These are phyloP conservation scores for Epithele typhae DNA, from an alignment of 768 basidiomycete genomes.

Conservation along the genomic window DNA sequence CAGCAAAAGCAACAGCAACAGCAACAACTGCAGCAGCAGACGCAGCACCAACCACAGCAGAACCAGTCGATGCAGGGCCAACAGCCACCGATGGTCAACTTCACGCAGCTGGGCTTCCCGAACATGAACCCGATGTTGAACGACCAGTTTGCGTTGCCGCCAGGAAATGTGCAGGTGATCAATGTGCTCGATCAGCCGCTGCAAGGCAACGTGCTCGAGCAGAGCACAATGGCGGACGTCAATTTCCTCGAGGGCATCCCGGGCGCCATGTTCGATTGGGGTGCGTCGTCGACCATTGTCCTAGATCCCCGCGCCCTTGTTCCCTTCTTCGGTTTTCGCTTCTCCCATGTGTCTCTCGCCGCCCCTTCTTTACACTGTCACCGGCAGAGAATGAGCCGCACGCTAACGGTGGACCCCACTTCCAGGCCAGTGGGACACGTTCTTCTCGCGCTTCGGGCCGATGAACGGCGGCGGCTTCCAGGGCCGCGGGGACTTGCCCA, in stretches of 20 bases:
- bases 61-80: constrained; percentile 10
- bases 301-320: background rate
- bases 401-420: constrained; percentile 1
- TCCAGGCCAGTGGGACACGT: constrained; percentile 78
- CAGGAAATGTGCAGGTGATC: constrained; percentile 68
- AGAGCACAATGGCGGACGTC: constrained; percentile 61
- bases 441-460: constrained; percentile 57
- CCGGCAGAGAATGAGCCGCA: no score
- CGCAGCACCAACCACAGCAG: constrained; percentile 1
- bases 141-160: constrained; percentile 27
- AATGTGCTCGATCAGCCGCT: constrained; percentile 66
- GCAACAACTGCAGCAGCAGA: background rate
- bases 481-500: constrained; percentile 9
- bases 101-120: constrained; percentile 42
- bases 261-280: constrained; percentile 85
- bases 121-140: constrained; percentile 83
- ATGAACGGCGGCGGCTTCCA: no score
- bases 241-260: constrained; percentile 77
- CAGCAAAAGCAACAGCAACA: background rate
- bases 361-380: no score
- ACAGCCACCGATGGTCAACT: constrained; percentile 41
- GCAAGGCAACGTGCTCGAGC: constrained; percentile 51
- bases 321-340: no score
- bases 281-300: constrained; percentile 35
- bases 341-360: no score